Evolutionary conservation across 345 rosid species (phyloP), one percentile per base, ranked within the genome.

Genomic region (Arabidopsis suecica): DNA sequence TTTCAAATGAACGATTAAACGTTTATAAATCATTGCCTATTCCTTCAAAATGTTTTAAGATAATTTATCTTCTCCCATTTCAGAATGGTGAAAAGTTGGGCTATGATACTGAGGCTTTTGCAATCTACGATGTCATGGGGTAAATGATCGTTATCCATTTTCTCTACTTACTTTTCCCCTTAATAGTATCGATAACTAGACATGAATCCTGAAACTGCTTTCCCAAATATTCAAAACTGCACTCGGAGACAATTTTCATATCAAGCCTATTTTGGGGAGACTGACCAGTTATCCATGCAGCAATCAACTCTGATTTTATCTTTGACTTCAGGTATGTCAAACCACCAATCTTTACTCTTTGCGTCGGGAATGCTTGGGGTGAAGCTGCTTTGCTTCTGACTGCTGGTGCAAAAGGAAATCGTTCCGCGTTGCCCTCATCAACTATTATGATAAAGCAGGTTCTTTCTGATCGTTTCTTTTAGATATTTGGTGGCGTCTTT

Each of bases 341-440:
- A 73, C 84, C 95, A 30, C 99, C 97, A n/a, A 91, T 94, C 75
- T 90, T 87, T 78, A 94, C 98, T 62, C 92, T 95, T 0, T 95
- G 97, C 73, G 92, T 92, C 33, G 97, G 99, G 61, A 92, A 90
- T 84, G 99, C 99, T 68, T 92, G 97, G 99, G 99, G 97, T 61
- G 99, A 95, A 86, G 99, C 97, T 51, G 93, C 97, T 45, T 81
- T 95, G 69, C 93, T 92, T 53, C 60, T 80, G 65, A 75, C 83
- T 71, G 83, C 83, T 11, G 83, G 83, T 37, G 83, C 83, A 16
- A 80, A 75, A 75, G 83, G 83, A 65, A 80, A 80, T 22, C 83
- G 83, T 51, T 80, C 80, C 70, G 83, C 83, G 6, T 75, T 80
- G 58, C 83, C 83, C 51, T 80, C 83, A 14, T 80, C 83, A 53